phyloP scores from a whole-genome alignment of 2,329 filamentous ascomycete genomes.

The Diaporthe citriasiana region DNA sequence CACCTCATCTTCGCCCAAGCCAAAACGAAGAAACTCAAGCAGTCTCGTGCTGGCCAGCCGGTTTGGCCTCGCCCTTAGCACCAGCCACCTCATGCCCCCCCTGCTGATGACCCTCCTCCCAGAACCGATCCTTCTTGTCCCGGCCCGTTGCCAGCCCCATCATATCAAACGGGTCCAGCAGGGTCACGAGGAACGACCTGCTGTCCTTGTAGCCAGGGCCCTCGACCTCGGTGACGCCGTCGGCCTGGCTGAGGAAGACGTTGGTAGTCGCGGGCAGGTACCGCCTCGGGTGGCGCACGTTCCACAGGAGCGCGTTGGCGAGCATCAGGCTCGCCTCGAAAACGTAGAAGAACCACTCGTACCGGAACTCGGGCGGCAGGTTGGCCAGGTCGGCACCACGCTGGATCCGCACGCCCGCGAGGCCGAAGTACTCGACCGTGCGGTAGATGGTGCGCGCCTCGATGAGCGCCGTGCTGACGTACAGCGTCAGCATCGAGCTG shows the following conservation, averaged over 20 bases:
- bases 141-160: constrained; percentile 45
- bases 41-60: background rate
- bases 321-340: constrained; percentile 60
- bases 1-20: background rate
- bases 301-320: constrained; percentile 55
- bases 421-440: constrained; percentile 61
- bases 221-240: constrained; percentile 54
- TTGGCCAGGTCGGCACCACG: constrained; percentile 46
- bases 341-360: constrained; percentile 62
- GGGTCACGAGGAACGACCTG: constrained; percentile 45
- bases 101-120: constrained; percentile 43
- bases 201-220: constrained; percentile 51
- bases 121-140: constrained; percentile 46
- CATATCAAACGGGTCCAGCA: constrained; percentile 51
- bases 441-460: constrained; percentile 64
- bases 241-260: constrained; percentile 56
- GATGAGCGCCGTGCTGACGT: constrained; percentile 60
- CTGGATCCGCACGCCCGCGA: constrained; percentile 52
- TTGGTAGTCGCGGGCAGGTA: constrained; percentile 54
- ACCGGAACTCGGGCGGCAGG: constrained; percentile 54
- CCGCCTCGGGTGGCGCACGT: constrained; percentile 55
- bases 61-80: background rate
- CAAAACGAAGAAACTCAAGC: too few species aligned
- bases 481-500: constrained; percentile 55
- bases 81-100: constrained; percentile 14